Base-by-base conservation (phyloP, 164 flowering plant species). In the Buxus sempervirens region DNA sequence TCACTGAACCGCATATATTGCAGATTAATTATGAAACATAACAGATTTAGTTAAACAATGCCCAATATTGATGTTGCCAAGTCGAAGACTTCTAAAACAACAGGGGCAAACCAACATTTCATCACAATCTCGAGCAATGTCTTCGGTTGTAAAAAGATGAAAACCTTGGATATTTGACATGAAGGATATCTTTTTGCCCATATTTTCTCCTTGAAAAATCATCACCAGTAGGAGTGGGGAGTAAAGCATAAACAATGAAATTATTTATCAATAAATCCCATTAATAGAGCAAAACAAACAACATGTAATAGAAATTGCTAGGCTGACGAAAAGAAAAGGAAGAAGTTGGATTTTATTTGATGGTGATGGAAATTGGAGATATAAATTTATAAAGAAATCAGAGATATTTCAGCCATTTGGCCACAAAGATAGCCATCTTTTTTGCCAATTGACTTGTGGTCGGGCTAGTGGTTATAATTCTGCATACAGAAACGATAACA, bases 151-250 rank as follows among this genome's bases (percentile, higher is more conserved):
- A n/a, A n/a, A n/a, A n/a, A n/a, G n/a, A 41, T 41, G 12, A 41
- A 41, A 41, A 88, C 94, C 91, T 87, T 51, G 91, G 91, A 57
- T 48, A 64, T 67, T 76, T 76, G 36, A 90, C 27, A 58, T 84
- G 79, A 16, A 82, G 82, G 70, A 89, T 89, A 25, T 60, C 80
- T 71, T 89, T 89, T 51, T 87, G 95, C 3, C 95, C 95, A 68
- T 89, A 89, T 61, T 89, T 89, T 60, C 95, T 74, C 95, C 95
- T 87, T 15, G 77, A 78, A 61, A 71, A 67, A 19, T 82, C 87
- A 41, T 89, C 95, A 1, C 75, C 82, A 5, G 61, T 16, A 0
- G 71, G 81, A 0, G 67, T 0, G 67, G 9, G 15, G 72, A 62
- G 12, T 53, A 23, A 18, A 8, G 67, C 0, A 60, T 55, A 76